Base-by-base conservation (phyloP, 1,284 basidiomycete species). In the Ustilago vetiveriae region DNA sequence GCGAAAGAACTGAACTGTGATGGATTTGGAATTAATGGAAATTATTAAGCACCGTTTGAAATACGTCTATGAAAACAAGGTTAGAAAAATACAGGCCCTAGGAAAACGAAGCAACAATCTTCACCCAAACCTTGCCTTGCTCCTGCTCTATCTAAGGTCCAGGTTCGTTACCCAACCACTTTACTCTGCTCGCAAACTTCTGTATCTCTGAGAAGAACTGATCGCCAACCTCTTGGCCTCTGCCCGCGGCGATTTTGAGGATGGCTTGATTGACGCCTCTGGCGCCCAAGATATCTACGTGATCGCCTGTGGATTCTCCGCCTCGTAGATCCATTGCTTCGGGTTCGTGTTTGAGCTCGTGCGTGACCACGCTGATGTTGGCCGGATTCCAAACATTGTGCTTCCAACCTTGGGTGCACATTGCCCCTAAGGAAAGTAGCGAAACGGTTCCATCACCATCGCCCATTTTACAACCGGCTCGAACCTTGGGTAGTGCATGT, bases 361-460 rank as follows among this genome's bases (percentile, higher is more conserved):
- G 89, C 4, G 93, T 96, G 16, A 90, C 87, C 30, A 98, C 85
- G 72, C 88, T 69, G 59, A 78, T 72, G 22, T 90, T 88, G n/a
- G 89, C 90, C 1, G 96, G 96, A 82, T 98, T 98, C 91, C 94
- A 98, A 46, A 89, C 86, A 65, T 87, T 86, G 52, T 89, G 86
- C 82, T 94, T 92, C 95, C 95, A 97, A 3, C 94, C 95, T 36
- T 77, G 62, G 76, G 92, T 91, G 78, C 95, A 98, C 94, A 98
- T 98, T 7, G 91, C 89, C 8, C 94, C 95, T 32, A 97, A 85
- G 71, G 91, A 92, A 16, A 97, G 82, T 17, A 96, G 84, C 59
- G 90, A 90, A 6, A 98, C 95, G 1, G 96, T 98, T 5, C 96
- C 96, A 82, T 98, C 96, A 21, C 95, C 95, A 37, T 82, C 79